A percentile compares a stretch with the other conserved stretches of the same genome.
phyloP scores from a whole-genome alignment of 306 rosid genomes.

The Rosa chinensis region DNA sequence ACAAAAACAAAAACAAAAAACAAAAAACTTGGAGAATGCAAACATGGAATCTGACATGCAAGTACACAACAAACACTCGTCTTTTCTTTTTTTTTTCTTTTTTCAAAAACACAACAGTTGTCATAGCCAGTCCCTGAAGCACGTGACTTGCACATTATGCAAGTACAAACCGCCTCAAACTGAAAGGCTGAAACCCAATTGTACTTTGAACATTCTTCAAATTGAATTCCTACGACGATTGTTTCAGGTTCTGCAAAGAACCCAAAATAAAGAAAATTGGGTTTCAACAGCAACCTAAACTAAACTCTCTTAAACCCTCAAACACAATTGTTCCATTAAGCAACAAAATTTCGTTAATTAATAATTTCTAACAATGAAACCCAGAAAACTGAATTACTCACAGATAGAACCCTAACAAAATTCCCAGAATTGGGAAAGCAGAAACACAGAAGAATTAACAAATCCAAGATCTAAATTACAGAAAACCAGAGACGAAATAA shows the following conservation, averaged over 20 bases:
- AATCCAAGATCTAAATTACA: constrained; percentile 8
- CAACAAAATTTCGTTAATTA: background rate
- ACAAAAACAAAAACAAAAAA: too few species aligned
- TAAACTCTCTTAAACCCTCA: constrained; percentile 4
- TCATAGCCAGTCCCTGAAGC: background rate
- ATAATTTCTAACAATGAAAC: background rate
- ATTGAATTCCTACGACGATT: background rate
- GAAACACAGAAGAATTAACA: background rate
- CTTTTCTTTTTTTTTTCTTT: too few species aligned
- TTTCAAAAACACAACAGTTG: background rate
- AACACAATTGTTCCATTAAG: background rate
- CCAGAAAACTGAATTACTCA: background rate
- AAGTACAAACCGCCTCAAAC: background rate
- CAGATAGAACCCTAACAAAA: background rate
- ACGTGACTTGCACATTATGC: constrained; percentile 3
- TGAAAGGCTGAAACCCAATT: background rate
- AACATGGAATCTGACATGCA: background rate
- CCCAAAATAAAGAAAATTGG: background rate
- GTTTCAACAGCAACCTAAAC: background rate
- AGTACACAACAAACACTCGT: background rate
- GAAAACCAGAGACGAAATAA: background rate
- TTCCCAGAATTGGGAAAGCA: background rate
- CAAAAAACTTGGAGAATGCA: background rate
- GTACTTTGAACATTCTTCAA: background rate
- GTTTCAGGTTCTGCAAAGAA: background rate